A percentile compares a stretch with the other conserved stretches of the same genome.
Conservation (phyloP, 2,329 filamentous ascomycete genomes). For the Camillea tinctor region DNA sequence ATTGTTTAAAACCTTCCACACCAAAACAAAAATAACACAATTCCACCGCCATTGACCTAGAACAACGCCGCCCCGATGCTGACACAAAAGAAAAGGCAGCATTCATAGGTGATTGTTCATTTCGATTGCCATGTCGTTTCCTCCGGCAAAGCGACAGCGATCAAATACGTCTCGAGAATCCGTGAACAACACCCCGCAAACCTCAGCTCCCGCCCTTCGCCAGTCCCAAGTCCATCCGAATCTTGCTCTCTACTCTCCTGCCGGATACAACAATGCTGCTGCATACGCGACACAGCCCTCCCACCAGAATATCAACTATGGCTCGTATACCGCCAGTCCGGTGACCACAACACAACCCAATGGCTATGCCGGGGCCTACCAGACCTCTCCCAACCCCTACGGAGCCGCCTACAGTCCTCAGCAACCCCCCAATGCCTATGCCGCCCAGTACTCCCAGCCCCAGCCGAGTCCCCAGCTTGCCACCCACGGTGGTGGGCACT, state of each 20-base stretch:
- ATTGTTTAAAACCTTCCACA: not conserved
- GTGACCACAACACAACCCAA: slow-evolving; percentile 29
- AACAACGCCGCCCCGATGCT: not conserved
- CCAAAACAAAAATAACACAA: no score
- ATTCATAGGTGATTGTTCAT: slow-evolving; percentile 12
- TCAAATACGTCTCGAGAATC: slow-evolving; percentile 34
- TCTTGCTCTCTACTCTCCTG: slow-evolving; percentile 20
- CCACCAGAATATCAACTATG: slow-evolving; percentile 26
- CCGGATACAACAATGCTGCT: slow-evolving; percentile 26
- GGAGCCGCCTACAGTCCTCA: slow-evolving; percentile 28
- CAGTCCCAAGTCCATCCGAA: slow-evolving; percentile 24
- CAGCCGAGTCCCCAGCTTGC: slow-evolving; percentile 27
- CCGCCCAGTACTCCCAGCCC: slow-evolving; percentile 25
- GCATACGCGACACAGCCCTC: slow-evolving; percentile 22
- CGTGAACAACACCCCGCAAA: slow-evolving; percentile 32
- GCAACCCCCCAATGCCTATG: slow-evolving; percentile 26
- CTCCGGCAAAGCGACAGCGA: slow-evolving; percentile 34
- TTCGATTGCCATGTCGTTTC: slow-evolving; percentile 33
- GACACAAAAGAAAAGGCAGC: not conserved
- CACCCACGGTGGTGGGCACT: slow-evolving; percentile 24
- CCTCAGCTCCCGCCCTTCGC: slow-evolving; percentile 32
- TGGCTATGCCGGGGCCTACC: slow-evolving; percentile 30
- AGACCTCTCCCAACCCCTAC: slow-evolving; percentile 15
- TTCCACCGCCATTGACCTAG: slow-evolving; percentile 1
- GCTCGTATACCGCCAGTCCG: slow-evolving; percentile 27